Conservation (phyloP, 164 flowering plant species). For the Nymphaea thermarum region DNA sequence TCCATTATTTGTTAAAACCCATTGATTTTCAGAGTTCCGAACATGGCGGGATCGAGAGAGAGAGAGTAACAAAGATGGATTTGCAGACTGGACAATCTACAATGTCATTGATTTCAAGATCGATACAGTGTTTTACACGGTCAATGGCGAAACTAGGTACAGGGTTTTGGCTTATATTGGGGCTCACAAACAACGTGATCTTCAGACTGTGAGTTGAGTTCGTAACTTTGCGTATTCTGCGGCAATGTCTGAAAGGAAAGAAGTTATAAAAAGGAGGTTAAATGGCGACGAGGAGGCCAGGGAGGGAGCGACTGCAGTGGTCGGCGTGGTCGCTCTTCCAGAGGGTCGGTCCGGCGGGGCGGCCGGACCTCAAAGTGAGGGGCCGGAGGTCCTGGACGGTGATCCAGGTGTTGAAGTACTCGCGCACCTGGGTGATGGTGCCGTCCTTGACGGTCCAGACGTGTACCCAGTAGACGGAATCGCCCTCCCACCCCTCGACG, state of each 20-base stretch:
- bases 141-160: neutral
- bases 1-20: too few species aligned
- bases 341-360: conserved; percentile 14
- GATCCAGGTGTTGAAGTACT: conserved; percentile 83
- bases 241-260: neutral
- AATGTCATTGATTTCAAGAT: neutral
- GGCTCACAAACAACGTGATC: too few species aligned
- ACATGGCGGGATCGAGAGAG: neutral
- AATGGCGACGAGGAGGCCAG: conserved; percentile 66
- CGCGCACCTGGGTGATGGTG: conserved; percentile 50
- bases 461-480: conserved; percentile 70
- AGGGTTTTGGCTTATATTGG: neutral
- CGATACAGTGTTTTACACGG: neutral
- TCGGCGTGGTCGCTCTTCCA: conserved; percentile 68
- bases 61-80: neutral
- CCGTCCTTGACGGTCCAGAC: conserved; percentile 72
- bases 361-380: conserved; percentile 15
- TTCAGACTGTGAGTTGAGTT: too few species aligned
- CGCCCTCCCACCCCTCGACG: conserved; percentile 86
- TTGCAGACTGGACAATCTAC: neutral
- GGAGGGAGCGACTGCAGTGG: conserved; percentile 37
- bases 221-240: neutral
- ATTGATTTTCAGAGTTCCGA: too few species aligned
- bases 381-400: conserved; percentile 41
- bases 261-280: conserved; percentile 8